These are phyloP conservation scores for Cercospora nicotianae DNA, from an alignment of 2,329 filamentous ascomycete species.

Conservation along the genomic window DNA sequence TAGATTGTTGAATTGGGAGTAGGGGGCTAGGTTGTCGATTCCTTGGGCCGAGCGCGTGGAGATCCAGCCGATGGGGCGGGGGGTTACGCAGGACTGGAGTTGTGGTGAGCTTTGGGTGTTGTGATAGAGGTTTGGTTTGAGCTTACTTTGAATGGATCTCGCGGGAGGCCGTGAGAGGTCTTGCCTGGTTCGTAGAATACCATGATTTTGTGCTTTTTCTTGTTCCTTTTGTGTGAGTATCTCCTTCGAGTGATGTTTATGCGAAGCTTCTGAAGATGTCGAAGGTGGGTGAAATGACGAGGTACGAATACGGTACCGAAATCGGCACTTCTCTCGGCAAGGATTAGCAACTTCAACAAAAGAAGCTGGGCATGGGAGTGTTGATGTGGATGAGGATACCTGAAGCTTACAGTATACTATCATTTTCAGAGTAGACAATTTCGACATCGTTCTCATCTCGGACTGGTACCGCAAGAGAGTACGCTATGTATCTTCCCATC, in stretches of 20 bases:
- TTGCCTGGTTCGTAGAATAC: slow-evolving; percentile 57
- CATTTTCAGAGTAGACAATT: background rate
- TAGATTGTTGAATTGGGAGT: slow-evolving; percentile 63
- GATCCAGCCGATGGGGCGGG: slow-evolving; percentile 63
- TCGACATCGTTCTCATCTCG: background rate
- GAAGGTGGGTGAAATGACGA: background rate
- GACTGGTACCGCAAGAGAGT: background rate
- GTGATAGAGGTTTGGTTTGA: too few relatives aligned
- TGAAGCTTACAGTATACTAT: background rate
- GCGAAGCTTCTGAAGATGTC: background rate
- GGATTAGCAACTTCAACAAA: background rate
- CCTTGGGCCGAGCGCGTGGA: slow-evolving; percentile 53
- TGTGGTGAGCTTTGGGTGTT: background rate
- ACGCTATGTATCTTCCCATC: too few relatives aligned
- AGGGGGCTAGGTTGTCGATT: slow-evolving; percentile 59
- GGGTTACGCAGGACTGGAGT: slow-evolving; percentile 56
- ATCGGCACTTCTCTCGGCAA: background rate
- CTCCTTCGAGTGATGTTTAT: background rate
- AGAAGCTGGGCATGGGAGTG: background rate
- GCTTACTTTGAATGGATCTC: slow-evolving; percentile 57
- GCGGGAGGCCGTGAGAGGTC: slow-evolving; percentile 53
- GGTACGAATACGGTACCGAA: background rate
- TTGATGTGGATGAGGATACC: background rate
- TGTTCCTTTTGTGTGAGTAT: background rate
- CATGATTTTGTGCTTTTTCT: slow-evolving; percentile 18